These are phyloP conservation scores for Peronospora tabacina DNA, from an alignment of 352 stramenopile species.

Conservation along the genomic window DNA sequence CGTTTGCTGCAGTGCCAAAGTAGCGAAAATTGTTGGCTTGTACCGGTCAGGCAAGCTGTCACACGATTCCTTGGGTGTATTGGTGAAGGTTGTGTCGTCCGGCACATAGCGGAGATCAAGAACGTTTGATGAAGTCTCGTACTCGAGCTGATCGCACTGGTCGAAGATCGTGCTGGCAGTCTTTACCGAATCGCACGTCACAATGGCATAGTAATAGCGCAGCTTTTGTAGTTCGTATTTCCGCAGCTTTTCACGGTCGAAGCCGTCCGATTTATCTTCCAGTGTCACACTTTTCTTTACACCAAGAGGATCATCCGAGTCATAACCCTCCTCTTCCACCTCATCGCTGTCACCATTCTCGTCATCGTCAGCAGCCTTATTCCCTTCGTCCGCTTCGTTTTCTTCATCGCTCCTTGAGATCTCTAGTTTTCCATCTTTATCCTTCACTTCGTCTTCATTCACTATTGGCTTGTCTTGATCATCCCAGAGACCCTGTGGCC, in stretches of 20 bases:
- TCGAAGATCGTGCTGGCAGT: constrained; percentile 91
- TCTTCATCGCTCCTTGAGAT: constrained; percentile 13
- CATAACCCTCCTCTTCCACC: constrained; percentile 40
- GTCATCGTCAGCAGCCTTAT: constrained; percentile 16
- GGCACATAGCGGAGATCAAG: constrained; percentile 95
- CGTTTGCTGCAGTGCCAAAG: constrained; percentile 87
- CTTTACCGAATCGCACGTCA: constrained; percentile 88
- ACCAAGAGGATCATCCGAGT: constrained; percentile 64
- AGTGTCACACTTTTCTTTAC: constrained; percentile 55
- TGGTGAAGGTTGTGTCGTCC: constrained; percentile 82
- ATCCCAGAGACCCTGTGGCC: constrained; percentile 55
- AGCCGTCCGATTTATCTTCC: constrained; percentile 54
- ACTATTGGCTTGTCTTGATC: constrained; percentile 29
- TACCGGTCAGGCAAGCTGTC: constrained; percentile 89
- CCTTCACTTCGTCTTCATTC: constrained; percentile 11
- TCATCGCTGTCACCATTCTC: constrained; percentile 31
- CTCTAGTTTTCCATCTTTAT: constrained; percentile 13
- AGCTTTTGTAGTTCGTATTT: constrained; percentile 96
- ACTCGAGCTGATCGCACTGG: constrained; percentile 95
- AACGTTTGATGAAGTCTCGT: constrained; percentile 92
- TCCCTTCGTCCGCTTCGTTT: constrained; percentile 21
- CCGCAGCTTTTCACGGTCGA: constrained; percentile 92
- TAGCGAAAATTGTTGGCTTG: constrained; percentile 92
- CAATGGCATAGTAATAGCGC: constrained; percentile 97
- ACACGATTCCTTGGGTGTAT: constrained; percentile 83